These are phyloP conservation scores for Fraxinus excelsior DNA, from an alignment of 257 asterid genomes.

Conservation along the genomic window DNA sequence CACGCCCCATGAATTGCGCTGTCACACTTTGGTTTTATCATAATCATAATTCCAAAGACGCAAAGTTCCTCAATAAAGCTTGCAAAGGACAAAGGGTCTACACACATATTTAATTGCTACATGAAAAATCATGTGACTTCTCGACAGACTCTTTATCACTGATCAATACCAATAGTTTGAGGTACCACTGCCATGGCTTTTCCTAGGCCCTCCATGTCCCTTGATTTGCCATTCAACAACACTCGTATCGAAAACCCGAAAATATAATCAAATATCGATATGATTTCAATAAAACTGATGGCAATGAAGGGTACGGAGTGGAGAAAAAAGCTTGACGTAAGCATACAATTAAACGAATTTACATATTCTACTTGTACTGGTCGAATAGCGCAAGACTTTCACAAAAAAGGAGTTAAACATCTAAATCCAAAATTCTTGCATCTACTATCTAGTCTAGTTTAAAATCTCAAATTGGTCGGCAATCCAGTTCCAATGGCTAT, in stretches of 20 bases:
- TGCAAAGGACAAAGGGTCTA: neutral
- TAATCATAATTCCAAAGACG: neutral
- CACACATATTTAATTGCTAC: too few relatives aligned
- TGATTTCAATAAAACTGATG: too few relatives aligned
- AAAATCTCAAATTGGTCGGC: neutral
- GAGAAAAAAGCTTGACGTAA: too few relatives aligned
- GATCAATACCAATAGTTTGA: neutral
- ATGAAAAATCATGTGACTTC: too few relatives aligned
- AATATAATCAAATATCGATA: too few relatives aligned
- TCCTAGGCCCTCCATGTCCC: too few relatives aligned
- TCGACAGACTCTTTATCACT: neutral
- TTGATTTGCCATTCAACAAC: too few relatives aligned
- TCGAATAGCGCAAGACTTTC: neutral
- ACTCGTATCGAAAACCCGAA: too few relatives aligned
- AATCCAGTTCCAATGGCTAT: neutral
- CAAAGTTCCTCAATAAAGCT: slow-evolving; percentile 1
- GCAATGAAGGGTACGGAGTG: too few relatives aligned
- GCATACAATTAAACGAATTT: too few relatives aligned
- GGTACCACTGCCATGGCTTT: too few relatives aligned
- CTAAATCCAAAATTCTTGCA: neutral
- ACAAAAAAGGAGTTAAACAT: neutral
- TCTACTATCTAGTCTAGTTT: neutral
- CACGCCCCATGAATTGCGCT: slow-evolving; percentile 32
- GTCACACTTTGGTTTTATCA: slow-evolving; percentile 31
- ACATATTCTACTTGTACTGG: neutral